Evolutionary conservation across 768 basidiomycete species (phyloP), one percentile per base, ranked within the genome.

Genomic region (Gyrodon lividus): DNA sequence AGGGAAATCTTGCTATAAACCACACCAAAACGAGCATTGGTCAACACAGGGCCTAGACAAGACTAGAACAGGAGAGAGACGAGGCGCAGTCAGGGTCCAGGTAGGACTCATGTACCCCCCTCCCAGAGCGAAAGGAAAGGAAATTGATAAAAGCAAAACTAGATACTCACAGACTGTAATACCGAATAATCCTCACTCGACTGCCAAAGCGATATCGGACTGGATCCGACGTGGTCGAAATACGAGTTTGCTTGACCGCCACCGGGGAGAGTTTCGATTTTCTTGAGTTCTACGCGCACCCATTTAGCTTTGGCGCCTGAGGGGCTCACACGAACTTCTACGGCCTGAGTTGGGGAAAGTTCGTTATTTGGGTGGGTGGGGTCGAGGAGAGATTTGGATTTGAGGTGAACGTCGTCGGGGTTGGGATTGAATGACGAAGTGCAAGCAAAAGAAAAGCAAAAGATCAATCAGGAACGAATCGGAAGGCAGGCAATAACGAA

Each of bases 221-320:
- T 88, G 10, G 83, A 82, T 2, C 92, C 91, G 20, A 94, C 86
- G 48, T 81, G 81, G 64, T 93, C 91, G 60, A 81, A 83, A 72
- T 85, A 92, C 12, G 83, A 82, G 68, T 86, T 87, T 14, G 77
- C 73, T 54, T 75, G 72, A 14, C 85, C 83, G 20, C 84, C 87
- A 19, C 83, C 83, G 2, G 87, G 89, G 41, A 88, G 78, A 4
- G 81, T 86, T 70, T 98, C 95, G 38, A 95, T 82, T 74, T 94
- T 94, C 58, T 91, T 83, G 66, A 97, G 77, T 71, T 96, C 93
- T 54, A 97, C 83, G 57, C 87, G 83, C 22, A 98, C 86, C 86
- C 90, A 96, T 70, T 92, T 91, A 23, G 90, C 90, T 73, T 92
- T 94, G 64, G 91, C 80, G 14, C 89, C 87, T 55, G 83, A 78